phyloP scores from a whole-genome alignment of 2,329 filamentous ascomycete species.

The Pseudocercospora fuligena region DNA sequence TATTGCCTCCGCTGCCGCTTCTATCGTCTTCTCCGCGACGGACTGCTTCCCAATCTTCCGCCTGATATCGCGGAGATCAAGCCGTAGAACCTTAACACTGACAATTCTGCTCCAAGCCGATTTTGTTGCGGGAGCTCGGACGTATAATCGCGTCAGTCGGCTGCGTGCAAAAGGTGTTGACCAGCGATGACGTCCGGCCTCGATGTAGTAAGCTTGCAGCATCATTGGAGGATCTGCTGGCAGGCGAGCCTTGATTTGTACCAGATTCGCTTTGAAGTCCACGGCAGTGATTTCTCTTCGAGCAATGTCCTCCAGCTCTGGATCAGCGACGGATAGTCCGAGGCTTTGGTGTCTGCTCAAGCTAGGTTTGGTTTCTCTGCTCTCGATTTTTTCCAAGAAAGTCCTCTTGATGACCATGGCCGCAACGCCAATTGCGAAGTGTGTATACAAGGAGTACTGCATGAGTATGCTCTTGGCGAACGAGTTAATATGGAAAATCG shows the following conservation, averaged over 20 bases:
- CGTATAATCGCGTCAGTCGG: conserved; percentile 81
- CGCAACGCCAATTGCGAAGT: conserved; percentile 87
- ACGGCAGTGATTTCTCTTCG: conserved; percentile 73
- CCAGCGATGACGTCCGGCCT: conserved; percentile 85
- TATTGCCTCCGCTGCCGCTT: conserved; percentile 83
- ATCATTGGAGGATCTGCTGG: conserved; percentile 89
- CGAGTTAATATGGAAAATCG: conserved; percentile 84
- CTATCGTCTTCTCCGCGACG: conserved; percentile 79
- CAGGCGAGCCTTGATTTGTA: conserved; percentile 89
- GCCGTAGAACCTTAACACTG: conserved; percentile 77
- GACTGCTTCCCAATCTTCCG: conserved; percentile 62
- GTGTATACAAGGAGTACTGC: conserved; percentile 91
- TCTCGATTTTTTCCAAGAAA: conserved; percentile 40
- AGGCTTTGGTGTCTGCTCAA: conserved; percentile 29
- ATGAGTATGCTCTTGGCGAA: conserved; percentile 77
- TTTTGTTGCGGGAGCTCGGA: conserved; percentile 81
- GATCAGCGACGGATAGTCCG: conserved; percentile 31
- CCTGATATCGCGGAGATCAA: conserved; percentile 79
- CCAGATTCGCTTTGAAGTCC: conserved; percentile 78
- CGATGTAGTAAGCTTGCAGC: conserved; percentile 82
- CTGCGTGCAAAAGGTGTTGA: conserved; percentile 79
- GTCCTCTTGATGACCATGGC: conserved; percentile 67
- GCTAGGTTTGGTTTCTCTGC: conserved; percentile 22
- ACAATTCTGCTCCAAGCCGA: conserved; percentile 84
- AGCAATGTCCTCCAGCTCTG: conserved; percentile 37